Percentiles rank a stretch among this genome's conserved stretches.
These are phyloP conservation scores for Geotrichum citri-aurantii DNA, from an alignment of 1,139 yeast genomes.

Conservation along the genomic window DNA sequence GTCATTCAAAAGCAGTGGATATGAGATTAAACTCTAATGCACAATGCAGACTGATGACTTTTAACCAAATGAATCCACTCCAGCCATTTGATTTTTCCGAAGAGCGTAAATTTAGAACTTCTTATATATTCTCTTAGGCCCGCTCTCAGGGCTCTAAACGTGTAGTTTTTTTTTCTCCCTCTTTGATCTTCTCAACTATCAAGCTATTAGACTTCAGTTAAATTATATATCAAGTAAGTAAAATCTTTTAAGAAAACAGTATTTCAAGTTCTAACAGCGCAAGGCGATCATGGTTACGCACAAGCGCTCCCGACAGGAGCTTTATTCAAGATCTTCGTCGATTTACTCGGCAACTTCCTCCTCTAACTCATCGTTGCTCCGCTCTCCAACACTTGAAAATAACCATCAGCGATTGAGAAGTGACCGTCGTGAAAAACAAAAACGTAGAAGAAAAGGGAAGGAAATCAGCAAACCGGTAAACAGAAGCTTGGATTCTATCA, in stretches of 20 bases:
- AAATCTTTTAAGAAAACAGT: neutral
- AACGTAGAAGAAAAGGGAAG: slow-evolving; percentile 4
- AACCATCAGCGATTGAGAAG: neutral
- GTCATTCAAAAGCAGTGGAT: too few species aligned
- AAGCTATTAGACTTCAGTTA: too few species aligned
- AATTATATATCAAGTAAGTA: neutral
- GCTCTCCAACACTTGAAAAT: neutral
- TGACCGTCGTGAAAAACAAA: neutral
- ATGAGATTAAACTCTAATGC: too few species aligned
- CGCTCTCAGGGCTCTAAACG: neutral
- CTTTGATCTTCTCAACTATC: neutral
- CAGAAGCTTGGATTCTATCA: neutral
- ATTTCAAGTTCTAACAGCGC: neutral
- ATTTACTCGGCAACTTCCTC: neutral
- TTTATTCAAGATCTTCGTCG: neutral
- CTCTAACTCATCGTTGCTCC: neutral
- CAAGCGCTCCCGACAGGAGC: slow-evolving; percentile 1
- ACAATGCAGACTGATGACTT: neutral
- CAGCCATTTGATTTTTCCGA: neutral
- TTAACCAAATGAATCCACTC: neutral
- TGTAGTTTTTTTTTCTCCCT: neutral
- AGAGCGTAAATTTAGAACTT: neutral
- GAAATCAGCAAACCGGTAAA: neutral
- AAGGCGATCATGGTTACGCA: slow-evolving; percentile 3
- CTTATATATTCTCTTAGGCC: neutral